phyloP scores from a whole-genome alignment of 768 basidiomycete genomes.

The Gymnopilus junonius region DNA sequence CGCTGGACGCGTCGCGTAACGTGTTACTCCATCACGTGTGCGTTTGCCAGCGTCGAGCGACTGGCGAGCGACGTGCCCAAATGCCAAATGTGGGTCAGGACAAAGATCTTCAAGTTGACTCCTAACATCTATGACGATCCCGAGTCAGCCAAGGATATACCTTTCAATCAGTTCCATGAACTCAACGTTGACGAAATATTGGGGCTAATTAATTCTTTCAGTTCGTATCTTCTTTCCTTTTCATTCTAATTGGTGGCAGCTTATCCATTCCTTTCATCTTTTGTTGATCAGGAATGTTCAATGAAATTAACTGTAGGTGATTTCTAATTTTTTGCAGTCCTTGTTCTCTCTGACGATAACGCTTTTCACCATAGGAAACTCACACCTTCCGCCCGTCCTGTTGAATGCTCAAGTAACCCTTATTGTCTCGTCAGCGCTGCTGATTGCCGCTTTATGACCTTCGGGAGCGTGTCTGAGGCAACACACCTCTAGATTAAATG shows the following conservation, averaged over 20 bases:
- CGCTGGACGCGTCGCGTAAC: neutral
- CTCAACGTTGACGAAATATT: conserved; percentile 82
- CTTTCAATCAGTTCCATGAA: conserved; percentile 90
- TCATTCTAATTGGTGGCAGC: neutral
- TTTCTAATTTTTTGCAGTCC: neutral
- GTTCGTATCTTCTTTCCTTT: conserved; percentile 50
- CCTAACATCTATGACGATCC: conserved; percentile 95
- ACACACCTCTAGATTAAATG: conserved; percentile 97
- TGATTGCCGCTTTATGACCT: conserved; percentile 96
- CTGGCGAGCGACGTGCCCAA: too few species aligned
- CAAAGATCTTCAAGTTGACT: too few species aligned
- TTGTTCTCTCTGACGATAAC: neutral
- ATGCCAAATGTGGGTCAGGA: too few species aligned
- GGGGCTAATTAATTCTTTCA: conserved; percentile 84
- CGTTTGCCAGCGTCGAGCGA: too few species aligned
- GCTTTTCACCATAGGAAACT: conserved; percentile 53
- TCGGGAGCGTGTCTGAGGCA: conserved; percentile 84
- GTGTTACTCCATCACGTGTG: neutral
- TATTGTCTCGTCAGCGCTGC: conserved; percentile 85
- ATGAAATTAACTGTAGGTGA: conserved; percentile 86
- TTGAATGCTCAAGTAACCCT: conserved; percentile 74
- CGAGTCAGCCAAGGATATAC: conserved; percentile 84
- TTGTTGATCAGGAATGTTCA: conserved; percentile 75
- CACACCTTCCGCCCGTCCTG: conserved; percentile 78
- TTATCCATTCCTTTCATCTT: too few species aligned